Conservation (phyloP, 2,329 filamentous ascomycete species). For the Colletotrichum chlorophyti region DNA sequence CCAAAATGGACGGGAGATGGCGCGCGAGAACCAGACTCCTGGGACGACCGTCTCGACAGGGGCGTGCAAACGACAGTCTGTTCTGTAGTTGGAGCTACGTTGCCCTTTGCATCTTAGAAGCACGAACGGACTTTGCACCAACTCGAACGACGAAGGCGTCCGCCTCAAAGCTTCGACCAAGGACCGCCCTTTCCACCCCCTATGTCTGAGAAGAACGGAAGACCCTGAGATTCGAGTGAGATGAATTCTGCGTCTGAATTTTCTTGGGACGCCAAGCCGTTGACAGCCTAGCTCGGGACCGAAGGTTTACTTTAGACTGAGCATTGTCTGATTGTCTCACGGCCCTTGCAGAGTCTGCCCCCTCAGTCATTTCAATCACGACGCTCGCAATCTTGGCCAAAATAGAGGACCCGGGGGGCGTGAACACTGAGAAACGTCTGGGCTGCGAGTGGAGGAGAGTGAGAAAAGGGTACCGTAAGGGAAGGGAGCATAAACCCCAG, state of each 20-base stretch:
- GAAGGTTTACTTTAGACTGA: neutral
- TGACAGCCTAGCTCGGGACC: neutral
- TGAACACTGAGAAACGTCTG: neutral
- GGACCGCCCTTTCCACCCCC: neutral
- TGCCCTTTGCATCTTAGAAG: neutral
- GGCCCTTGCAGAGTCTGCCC: slow-evolving; percentile 5
- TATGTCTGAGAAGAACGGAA: neutral
- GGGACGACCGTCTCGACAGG: slow-evolving; percentile 12
- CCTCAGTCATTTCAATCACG: too few species aligned
- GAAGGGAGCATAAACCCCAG: too few species aligned
- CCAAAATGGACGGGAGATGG: slow-evolving; percentile 8
- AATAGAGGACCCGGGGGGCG: too few species aligned
- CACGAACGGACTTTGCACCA: neutral
- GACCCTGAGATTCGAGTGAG: neutral
- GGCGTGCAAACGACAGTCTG: neutral
- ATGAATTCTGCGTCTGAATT: neutral
- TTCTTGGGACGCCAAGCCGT: neutral
- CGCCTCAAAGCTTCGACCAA: slow-evolving; percentile 22
- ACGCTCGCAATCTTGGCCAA: too few species aligned
- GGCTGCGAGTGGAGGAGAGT: neutral
- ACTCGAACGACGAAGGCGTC: slow-evolving; percentile 1
- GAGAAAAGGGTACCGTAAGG: too few species aligned
- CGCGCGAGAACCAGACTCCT: slow-evolving; percentile 22
- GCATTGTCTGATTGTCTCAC: neutral
- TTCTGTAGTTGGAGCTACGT: neutral